Evolutionary conservation across 2,329 filamentous ascomycete species (phyloP).

Genomic region (Colletotrichum eleusines): DNA sequence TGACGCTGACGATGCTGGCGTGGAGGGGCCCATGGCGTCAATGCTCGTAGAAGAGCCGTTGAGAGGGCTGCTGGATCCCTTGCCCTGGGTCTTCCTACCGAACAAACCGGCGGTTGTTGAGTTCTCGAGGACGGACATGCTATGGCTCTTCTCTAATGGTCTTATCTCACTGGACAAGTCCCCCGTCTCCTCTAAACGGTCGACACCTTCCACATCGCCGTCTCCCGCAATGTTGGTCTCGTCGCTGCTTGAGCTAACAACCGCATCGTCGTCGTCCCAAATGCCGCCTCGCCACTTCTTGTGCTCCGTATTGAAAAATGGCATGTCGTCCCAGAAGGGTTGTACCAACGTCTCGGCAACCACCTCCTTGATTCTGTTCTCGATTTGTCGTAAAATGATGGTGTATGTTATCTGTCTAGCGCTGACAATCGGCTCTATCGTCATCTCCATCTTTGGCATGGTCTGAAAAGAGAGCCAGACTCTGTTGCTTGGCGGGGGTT

Average conservation of each 20-base stretch:
- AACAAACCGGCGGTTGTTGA: slow-evolving; percentile 59
- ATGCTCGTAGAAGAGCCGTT: slow-evolving; percentile 62
- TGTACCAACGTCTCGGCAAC: slow-evolving; percentile 90
- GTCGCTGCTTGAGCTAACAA: slow-evolving; percentile 53
- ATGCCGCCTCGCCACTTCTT: slow-evolving; percentile 89
- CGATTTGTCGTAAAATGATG: slow-evolving; percentile 91
- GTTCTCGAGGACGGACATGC: slow-evolving; percentile 58
- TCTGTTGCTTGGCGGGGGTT: slow-evolving; percentile 94
- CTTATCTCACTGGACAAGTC: slow-evolving; percentile 56
- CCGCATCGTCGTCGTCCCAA: slow-evolving; percentile 70
- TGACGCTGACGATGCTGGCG: slow-evolving; percentile 48
- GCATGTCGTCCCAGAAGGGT: slow-evolving; percentile 96
- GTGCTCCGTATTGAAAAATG: slow-evolving; percentile 84
- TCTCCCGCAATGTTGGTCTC: slow-evolving; percentile 57
- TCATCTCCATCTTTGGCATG: slow-evolving; percentile 94
- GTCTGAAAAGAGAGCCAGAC: slow-evolving; percentile 96
- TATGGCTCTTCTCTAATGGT: slow-evolving; percentile 68
- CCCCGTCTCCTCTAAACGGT: slow-evolving; percentile 56
- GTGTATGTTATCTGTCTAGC: slow-evolving; percentile 95
- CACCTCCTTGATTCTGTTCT: slow-evolving; percentile 94
- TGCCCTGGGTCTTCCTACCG: slow-evolving; percentile 60
- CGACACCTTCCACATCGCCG: slow-evolving; percentile 63
- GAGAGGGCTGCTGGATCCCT: slow-evolving; percentile 49
- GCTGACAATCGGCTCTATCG: slow-evolving; percentile 96
- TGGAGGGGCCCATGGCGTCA: slow-evolving; percentile 55